Base-by-base conservation (phyloP, 306 rosid species). In the Pueraria montana region DNA sequence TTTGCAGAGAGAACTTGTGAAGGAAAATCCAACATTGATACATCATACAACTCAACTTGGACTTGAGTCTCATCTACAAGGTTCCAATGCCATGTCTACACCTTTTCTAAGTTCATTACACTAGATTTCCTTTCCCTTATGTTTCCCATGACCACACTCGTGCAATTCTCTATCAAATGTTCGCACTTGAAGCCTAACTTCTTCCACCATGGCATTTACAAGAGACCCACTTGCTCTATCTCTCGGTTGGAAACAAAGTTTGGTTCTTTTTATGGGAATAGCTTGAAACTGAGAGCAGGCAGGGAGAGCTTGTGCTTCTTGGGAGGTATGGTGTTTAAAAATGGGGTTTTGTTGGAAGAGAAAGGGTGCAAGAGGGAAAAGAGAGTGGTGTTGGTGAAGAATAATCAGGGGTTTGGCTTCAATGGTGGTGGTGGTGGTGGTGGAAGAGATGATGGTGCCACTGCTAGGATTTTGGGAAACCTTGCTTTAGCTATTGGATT, bases 401-500 rank as follows among this genome's bases (percentile, higher is more conserved):
- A 84, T 78, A 93, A 93, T 79, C 87, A 87, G 58, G 93, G 94
- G 65, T 93, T 93, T 83, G 99, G 94, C 13, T 92, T 91, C 82
- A 93, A 90, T 48, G 69, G 76, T 52, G 93, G 93, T 38, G 92
- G 92, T 27, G 32, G 43, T 40, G 97, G 98, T 12, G 95, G 91
- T 52, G 97, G 94, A 14, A 86, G 81, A 72, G 95, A 91, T 76
- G 90, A 94, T 46, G 97, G 98, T 3, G 68, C 85, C 16, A 92
- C 91, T 77, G 93, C 89, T 59, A 92, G 95, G 83, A 11, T 92
- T 86, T 73, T 92, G 87, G 95, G 90, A 8, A 96, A 96, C 89
- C 64, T 96, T 80, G 95, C 96, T 87, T 84, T 96, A 72, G 99
- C 97, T 86, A 55, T 86, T 87, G 98, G 99, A 11, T 88, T 96